Conservation (phyloP, 78 protist species). For the Dictyostelium discoideum region dicty_2.7 NC_007090.3:1556501-1557000, state of each 20-base stretch:
- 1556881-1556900: constrained; percentile 80
- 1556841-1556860: constrained; percentile 82
- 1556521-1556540: too few species aligned
- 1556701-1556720: constrained; percentile 68
- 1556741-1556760: constrained; percentile 57
- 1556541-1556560: too few species aligned
- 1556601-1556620: too few species aligned
- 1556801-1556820: constrained; percentile 39
- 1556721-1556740: constrained; percentile 76
- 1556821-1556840: constrained; percentile 51
- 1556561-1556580: too few species aligned
- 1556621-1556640: too few species aligned
- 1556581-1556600: too few species aligned
- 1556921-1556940: constrained; percentile 70
- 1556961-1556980: constrained; percentile 85
- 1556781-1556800: neutral
- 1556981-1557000: constrained; percentile 78
- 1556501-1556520: too few species aligned
- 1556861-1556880: constrained; percentile 83
- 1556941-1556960: constrained; percentile 53
- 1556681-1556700: constrained; percentile 33
- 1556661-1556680: too few species aligned
- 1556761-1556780: constrained; percentile 60
- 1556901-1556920: constrained; percentile 71
- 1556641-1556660: too few species aligned